Evolutionary conservation across 768 basidiomycete species (phyloP), one percentile per base, ranked within the genome.

Genomic region (Pholiota molesta): DNA sequence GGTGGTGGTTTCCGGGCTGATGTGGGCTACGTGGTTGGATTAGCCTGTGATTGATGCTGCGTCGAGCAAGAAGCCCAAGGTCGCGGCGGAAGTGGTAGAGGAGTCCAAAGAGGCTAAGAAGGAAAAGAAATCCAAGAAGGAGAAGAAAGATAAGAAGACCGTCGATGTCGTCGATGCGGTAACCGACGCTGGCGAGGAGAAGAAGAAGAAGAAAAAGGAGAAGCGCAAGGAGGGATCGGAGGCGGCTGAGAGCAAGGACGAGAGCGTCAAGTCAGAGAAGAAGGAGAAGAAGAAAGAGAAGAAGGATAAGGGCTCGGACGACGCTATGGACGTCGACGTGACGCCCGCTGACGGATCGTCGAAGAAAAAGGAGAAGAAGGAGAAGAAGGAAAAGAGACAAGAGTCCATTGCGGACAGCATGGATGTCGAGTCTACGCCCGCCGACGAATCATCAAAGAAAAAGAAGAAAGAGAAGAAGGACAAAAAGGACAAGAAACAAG

Each of bases 211-310:
- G 57, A 66, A 66, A 54, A 63, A 65, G 62, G 52, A 58, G 40
- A 61, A 66, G 49, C 54, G 47, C 11, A 59, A 56, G 35, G 62
- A 63, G 54, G 58, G 45, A 59, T 47, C 64, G n/a, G 55, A 65
- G 23, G 60, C 64, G 28, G 37, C 67, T 14, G 61, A 52, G 31
- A 57, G 57, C 37, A 67, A 65, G 40, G 66, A 69, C 52, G 62
- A 63, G 42, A 67, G 47, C 47, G 21, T 66, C 53, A 63, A 55
- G n/a, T 62, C 53, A n/a, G 70, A 73, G 60, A 72, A 72, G 66
- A 71, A 75, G 65, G 73, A 73, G 66, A 75, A 31, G 66, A 72
- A 71, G 61, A 68, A 72, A 60, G 67, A 71, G 57, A 68, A 73
- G 56, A 66, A 73, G 44, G 72, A 75, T 39, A 40, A 61, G 28